These are phyloP conservation scores for Aspergillus leporis DNA, from an alignment of 495 filamentous ascomycete genomes.

Conservation along the genomic window DNA sequence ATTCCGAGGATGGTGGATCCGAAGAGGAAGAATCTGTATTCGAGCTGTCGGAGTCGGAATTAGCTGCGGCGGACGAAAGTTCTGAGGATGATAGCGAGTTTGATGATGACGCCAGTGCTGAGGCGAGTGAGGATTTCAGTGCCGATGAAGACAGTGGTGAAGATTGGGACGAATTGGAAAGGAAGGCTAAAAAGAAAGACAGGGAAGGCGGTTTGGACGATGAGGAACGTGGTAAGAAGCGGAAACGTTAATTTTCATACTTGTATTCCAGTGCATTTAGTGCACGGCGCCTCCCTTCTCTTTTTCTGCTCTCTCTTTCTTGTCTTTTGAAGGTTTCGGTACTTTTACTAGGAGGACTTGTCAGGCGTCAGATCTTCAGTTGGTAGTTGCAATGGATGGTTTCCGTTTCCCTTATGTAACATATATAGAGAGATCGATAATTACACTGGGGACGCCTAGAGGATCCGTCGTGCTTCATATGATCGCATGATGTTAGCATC, in stretches of 20 bases:
- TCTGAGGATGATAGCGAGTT: conserved; percentile 89
- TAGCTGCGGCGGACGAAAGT: conserved; percentile 75
- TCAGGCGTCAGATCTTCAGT: no score
- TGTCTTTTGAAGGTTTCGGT: neutral
- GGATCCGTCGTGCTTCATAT: no score
- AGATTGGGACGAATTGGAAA: conserved; percentile 90
- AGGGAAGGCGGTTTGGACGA: conserved; percentile 70
- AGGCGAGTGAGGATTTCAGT: conserved; percentile 71
- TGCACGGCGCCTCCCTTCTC: no score
- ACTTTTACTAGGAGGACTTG: neutral
- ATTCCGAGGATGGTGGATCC: conserved; percentile 70
- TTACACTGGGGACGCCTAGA: no score
- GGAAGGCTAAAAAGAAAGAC: conserved; percentile 87
- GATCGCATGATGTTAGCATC: no score
- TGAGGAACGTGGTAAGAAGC: conserved; percentile 63
- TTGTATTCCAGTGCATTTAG: neutral
- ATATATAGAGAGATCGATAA: no score
- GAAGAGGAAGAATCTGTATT: conserved; percentile 89
- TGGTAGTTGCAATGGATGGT: no score
- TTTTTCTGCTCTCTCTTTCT: neutral
- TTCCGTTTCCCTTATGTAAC: no score
- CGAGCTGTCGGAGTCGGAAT: conserved; percentile 81
- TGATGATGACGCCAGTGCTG: conserved; percentile 84
- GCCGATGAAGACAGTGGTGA: conserved; percentile 82
- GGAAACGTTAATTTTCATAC: conserved; percentile 42